Conservation (phyloP, 345 rosid species). For the Sisymbrium irio region DNA sequence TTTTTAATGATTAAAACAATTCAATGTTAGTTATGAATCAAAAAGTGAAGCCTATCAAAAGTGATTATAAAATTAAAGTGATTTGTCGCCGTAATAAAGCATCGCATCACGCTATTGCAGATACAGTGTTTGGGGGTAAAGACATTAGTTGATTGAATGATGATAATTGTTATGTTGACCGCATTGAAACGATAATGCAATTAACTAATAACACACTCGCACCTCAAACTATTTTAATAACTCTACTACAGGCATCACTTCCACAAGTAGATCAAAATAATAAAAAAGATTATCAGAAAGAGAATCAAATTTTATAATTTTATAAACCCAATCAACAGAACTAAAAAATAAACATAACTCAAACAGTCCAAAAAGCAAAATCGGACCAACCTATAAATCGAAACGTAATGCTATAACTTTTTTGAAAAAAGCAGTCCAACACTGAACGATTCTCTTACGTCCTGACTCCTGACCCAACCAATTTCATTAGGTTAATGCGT, state of each 20-base stretch:
- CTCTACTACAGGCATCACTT: not conserved
- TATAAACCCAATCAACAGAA: no score
- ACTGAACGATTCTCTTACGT: slow-evolving; percentile 19
- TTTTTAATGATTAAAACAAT: not conserved
- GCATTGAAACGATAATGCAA: not conserved
- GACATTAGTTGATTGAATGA: not conserved
- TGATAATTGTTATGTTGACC: not conserved
- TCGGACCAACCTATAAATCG: not conserved
- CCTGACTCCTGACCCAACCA: slow-evolving; percentile 10
- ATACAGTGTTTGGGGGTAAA: no score
- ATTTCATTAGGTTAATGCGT: slow-evolving; percentile 11
- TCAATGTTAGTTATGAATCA: not conserved
- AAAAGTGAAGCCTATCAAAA: no score
- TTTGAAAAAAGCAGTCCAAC: slow-evolving; percentile 6
- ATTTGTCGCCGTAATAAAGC: no score
- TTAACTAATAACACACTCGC: not conserved
- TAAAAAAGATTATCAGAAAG: not conserved
- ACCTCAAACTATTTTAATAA: not conserved
- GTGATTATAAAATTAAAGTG: no score
- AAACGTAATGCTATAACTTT: slow-evolving; percentile 1
- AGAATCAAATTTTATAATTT: not conserved
- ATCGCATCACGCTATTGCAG: no score
- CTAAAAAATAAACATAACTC: not conserved
- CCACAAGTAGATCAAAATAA: not conserved
- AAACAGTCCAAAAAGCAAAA: not conserved